These are phyloP conservation scores for Didymella glomerata DNA, from an alignment of 2,329 filamentous ascomycete genomes.

Conservation along the genomic window DNA sequence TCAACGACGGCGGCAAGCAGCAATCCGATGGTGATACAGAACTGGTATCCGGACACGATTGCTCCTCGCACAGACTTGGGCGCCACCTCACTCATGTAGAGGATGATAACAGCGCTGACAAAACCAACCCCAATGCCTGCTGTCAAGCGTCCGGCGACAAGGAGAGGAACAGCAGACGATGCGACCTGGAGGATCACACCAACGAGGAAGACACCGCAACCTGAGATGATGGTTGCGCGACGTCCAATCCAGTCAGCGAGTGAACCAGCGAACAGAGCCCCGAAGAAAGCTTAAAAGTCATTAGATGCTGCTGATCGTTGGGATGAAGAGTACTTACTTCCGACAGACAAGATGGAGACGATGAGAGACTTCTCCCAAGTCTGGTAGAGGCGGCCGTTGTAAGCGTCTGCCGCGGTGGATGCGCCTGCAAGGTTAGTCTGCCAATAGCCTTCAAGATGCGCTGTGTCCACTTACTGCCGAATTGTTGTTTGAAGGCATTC, in stretches of 20 bases:
- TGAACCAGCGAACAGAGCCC: conserved; percentile 74
- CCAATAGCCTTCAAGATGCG: background rate
- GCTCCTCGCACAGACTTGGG: conserved; percentile 77
- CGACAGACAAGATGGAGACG: conserved; percentile 82
- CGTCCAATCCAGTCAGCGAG: conserved; percentile 74
- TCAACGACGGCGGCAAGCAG: conserved; percentile 77
- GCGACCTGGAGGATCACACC: conserved; percentile 52
- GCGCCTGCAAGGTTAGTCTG: conserved; percentile 64
- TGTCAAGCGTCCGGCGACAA: conserved; percentile 52
- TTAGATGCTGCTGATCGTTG: background rate
- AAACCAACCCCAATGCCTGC: conserved; percentile 53
- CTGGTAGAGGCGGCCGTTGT: conserved; percentile 43
- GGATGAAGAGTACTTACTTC: conserved; percentile 44
- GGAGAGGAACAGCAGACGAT: conserved; percentile 43
- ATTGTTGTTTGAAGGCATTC: conserved; percentile 49
- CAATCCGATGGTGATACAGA: conserved; percentile 82
- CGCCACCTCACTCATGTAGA: conserved; percentile 88
- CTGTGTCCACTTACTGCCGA: conserved; percentile 50
- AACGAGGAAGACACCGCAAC: conserved; percentile 48
- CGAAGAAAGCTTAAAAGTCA: conserved; percentile 69
- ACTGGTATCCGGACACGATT: conserved; percentile 78
- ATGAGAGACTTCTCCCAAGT: conserved; percentile 71
- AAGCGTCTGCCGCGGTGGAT: conserved; percentile 51
- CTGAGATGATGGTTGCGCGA: conserved; percentile 65
- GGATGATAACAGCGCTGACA: conserved; percentile 54